A percentile compares a stretch with the other conserved stretches of the same genome.
Conservation (phyloP, 371 early-diverging fungal genomes). For the Apophysomyces sp. region DNA sequence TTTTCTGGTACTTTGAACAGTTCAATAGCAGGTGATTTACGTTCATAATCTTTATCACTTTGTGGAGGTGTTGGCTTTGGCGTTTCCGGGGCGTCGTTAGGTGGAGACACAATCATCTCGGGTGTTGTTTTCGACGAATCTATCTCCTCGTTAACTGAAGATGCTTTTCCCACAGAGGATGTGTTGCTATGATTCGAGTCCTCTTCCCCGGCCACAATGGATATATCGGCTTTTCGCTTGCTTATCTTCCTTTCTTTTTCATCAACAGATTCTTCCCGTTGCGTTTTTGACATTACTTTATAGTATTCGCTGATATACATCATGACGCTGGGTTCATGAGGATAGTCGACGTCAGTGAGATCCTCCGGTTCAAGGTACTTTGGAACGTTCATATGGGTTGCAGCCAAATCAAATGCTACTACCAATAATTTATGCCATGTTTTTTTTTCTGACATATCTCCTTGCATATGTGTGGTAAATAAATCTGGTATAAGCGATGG, state of each 20-base stretch:
- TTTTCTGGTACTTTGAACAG: not conserved
- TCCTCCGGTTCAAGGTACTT: slow-evolving; percentile 46
- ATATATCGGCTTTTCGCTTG: slow-evolving; percentile 8
- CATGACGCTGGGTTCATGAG: slow-evolving; percentile 50
- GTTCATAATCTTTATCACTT: no score
- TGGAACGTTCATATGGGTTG: slow-evolving; percentile 38
- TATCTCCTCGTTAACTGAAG: not conserved
- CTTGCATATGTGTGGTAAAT: slow-evolving; percentile 28
- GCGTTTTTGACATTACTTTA: slow-evolving; percentile 40
- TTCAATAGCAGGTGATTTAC: not conserved
- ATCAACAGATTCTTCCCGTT: slow-evolving; percentile 13
- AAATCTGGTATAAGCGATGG: slow-evolving; percentile 65
- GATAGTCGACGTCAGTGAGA: slow-evolving; percentile 47
- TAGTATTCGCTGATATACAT: slow-evolving; percentile 53
- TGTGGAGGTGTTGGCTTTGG: not conserved
- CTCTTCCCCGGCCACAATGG: not conserved
- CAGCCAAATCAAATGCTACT: slow-evolving; percentile 36
- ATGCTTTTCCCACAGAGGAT: not conserved
- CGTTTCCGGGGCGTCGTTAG: not conserved
- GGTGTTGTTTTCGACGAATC: not conserved
- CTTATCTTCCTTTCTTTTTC: slow-evolving; percentile 15
- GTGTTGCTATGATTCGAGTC: not conserved
- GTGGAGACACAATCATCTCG: slow-evolving; percentile 3
- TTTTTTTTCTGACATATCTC: slow-evolving; percentile 25
- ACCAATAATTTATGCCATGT: slow-evolving; percentile 35